Evolutionary conservation across 306 rosid genomes (phyloP), one percentile per base, ranked within the genome.

Genomic region (Sindora glabra): DNA sequence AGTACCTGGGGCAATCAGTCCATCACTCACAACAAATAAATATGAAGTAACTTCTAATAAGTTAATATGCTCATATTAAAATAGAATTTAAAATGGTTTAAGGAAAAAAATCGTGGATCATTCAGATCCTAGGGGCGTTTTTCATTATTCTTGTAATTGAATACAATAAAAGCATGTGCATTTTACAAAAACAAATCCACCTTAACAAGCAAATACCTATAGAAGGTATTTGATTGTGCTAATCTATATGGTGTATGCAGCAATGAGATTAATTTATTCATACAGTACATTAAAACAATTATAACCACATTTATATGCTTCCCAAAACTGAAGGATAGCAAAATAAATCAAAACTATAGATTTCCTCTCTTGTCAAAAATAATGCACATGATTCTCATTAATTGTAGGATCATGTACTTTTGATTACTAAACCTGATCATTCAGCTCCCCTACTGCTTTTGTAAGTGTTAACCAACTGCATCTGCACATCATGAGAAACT

Each of bases 401-500:
- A 54, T 29, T 45, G 25, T 24, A 45, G 53, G 54, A 33, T 64
- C 45, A 25, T 62, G 68, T 23, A 55, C 67, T 47, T 69, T 27
- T 29, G 5, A 25, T 1, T 4, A 30, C 10, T 23, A 30, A 27
- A 23, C 63, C 64, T 30, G 59, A 23, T 75, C 77, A 89, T 67
- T 83, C 95, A 29, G 69, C 77, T 13, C 63, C 81, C 72, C 74
- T 80, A 5, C 73, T 68, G 68, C 96, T 89, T 63, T 80, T 92
- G 85, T 86, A 80, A 15, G 65, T 38, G 74, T 83, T 89, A 38
- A 92, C 70, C 56, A 92, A 46, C 65, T 92, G 96, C 29, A 29
- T 63, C 75, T 92, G 99, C 63, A 92, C 99, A 26, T 92, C 99
- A 44, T 80, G 66, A 62, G 99, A 92, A 58, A 92, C 96, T 2